Evolutionary conservation across 768 basidiomycete species (phyloP).

Genomic region (Suillus occidentalis): DNA sequence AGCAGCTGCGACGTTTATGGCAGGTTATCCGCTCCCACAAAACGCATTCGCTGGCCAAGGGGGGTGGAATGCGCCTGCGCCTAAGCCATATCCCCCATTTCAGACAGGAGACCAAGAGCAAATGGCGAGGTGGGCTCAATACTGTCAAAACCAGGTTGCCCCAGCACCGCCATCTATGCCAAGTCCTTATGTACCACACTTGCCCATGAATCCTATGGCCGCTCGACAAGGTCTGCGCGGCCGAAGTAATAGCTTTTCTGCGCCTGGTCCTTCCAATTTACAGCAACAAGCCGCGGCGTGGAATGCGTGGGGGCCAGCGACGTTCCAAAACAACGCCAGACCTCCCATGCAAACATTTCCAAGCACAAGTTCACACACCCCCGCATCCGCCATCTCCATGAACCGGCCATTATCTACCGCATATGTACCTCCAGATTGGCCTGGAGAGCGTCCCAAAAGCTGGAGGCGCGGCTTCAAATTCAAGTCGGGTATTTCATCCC

Average conservation of each 20-base stretch:
- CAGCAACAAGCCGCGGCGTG: conserved; percentile 12
- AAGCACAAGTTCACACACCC: conserved; percentile 21
- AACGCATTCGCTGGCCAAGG: conserved; percentile 4
- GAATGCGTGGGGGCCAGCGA: conserved; percentile 22
- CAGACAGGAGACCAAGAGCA: conserved; percentile 11
- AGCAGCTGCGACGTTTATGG: conserved; percentile 17
- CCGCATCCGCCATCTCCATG: conserved; percentile 7
- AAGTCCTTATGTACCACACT: conserved; percentile 33
- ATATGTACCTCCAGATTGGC: conserved; percentile 12
- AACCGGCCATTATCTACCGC: neutral
- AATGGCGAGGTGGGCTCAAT: conserved; percentile 9
- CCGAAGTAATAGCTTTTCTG: conserved; percentile 8
- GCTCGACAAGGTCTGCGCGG: conserved; percentile 11
- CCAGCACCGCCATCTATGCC: conserved; percentile 20
- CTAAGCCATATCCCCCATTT: neutral
- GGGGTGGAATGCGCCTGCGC: conserved; percentile 12
- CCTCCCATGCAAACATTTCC: conserved; percentile 19
- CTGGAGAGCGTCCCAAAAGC: conserved; percentile 24
- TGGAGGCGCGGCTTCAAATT: conserved; percentile 35
- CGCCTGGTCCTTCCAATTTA: conserved; percentile 5
- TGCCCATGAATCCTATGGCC: neutral
- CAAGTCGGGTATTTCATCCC: conserved; percentile 29
- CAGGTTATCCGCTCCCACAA: conserved; percentile 16
- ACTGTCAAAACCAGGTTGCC: conserved; percentile 9
- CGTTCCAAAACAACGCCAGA: conserved; percentile 16